Base-by-base conservation (phyloP, 495 filamentous ascomycete species). In the Penicillium pancosmium region DNA sequence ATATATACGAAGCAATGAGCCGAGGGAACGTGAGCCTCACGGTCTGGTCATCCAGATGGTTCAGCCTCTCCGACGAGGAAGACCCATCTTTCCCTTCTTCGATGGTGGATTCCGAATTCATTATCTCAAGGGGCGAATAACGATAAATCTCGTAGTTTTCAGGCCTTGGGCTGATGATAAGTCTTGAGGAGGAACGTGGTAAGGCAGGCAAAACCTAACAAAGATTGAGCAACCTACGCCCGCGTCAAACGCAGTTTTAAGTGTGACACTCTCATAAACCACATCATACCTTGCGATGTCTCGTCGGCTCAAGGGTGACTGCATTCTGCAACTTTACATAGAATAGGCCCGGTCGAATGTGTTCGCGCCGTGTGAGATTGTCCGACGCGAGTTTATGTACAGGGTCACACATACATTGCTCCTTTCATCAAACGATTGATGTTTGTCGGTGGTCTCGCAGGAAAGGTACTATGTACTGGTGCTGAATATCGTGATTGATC, bases 11-110 rank as follows among this genome's bases (percentile, higher is more conserved):
- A 12, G 81, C 61, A 2, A 85, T 61, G 8, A 86, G 68, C 55
- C 80, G 70, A 1, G 69, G 66, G 36, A 73, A 76, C 0, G 82
- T 80, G 1, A 87, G 73, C 11, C 84, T 73, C 53, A 84, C 80
- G 25, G 77, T 81, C 52, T 84, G 71, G 46, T 76, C 71, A 54
- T 73, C 63, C 41, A 75, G 61, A 18, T 40, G 13, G n/a, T 11
- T 57, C 23, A 41, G 21, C 9, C 47, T 57, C 18, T 43, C 35
- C 27, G 55, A 23, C 16, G 31, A 21, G 25, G 35, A 19, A 57
- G 54, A 49, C 41, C 41, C 41, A 19, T 44, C 41, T 44, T 44
- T 44, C 41, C 15, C 41, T 44, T 19, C 41, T 10, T 44, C 41
- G n/a, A 18, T 16, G 8, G 8, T 44, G 4, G 41, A 8, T 44